Base-by-base conservation (phyloP, 1,284 basidiomycete species). In the Ustilago trichophora region DNA sequence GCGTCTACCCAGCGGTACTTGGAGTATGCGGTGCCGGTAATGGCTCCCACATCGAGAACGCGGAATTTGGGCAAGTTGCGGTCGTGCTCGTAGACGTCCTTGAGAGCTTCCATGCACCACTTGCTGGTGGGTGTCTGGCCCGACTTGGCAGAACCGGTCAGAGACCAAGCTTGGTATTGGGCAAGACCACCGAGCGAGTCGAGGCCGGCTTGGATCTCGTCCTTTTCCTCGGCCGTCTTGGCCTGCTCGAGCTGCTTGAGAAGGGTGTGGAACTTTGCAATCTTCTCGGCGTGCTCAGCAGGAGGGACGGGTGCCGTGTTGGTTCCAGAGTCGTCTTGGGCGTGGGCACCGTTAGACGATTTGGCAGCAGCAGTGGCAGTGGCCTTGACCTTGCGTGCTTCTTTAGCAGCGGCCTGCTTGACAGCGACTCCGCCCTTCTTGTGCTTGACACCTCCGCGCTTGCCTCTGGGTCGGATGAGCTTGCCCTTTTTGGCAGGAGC, bases 31-130 rank as follows among this genome's bases (percentile, higher is more conserved):
- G 80, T 81, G n/a, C 80, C 79, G 16, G 73, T 73, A 38, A 84
- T 82, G 8, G 82, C 82, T 2, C 83, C 83, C 1, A 84, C 81
- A 44, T 84, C 83, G n/a, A 84, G 75, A 16, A 84, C 51, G 1
- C 55, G 24, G 38, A 70, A 40, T 38, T 62, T 68, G 36, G 58
- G 65, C 29, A 58, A 37, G 32, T 53, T 16, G 22, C 58, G 45
- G 21, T 53, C 53, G 32, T 68, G 65, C 46, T 38, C n/a, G 42
- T 68, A 68, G 27, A 68, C 57, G 27, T 29, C 46, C 32, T 50
- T 56, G 29, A 81, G 52, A 27, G 55, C 54, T 29, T 78, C 63
- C 32, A 67, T 74, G 47, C 69, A 70, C 78, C 78, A 80, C 33
- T 80, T 80, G 27, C 72, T 73, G 16, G 64, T 67, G 5, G 64